Conservation (phyloP, 2,329 filamentous ascomycete genomes). For the Fusarium napiforme region DNA sequence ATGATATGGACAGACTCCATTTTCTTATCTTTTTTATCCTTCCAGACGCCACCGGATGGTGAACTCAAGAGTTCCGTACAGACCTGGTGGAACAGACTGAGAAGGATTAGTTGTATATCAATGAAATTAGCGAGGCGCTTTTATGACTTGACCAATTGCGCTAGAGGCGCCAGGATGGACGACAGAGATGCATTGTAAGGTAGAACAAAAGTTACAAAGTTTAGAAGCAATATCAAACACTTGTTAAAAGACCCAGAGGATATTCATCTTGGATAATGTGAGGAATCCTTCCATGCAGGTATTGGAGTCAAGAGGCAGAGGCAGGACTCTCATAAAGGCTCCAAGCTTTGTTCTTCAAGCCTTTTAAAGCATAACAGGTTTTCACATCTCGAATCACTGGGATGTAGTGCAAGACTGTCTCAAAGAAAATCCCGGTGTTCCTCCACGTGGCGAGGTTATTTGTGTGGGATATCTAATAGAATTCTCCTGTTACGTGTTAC, state of each 20-base stretch:
- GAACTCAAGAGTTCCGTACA: neutral
- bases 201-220: slow-evolving; percentile 17
- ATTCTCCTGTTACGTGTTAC: neutral
- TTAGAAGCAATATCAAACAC: slow-evolving; percentile 19
- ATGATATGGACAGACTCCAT: slow-evolving; percentile 32
- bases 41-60: slow-evolving; percentile 5
- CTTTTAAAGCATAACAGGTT: neutral
- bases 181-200: slow-evolving; percentile 20
- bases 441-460: neutral
- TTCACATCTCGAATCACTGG: neutral
- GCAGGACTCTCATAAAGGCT: neutral
- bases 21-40: slow-evolving; percentile 20
- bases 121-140: slow-evolving; percentile 39
- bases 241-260: neutral
- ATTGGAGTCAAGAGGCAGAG: neutral
- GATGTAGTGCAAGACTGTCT: slow-evolving; percentile 4
- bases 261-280: neutral
- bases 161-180: slow-evolving; percentile 29
- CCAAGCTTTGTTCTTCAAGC: neutral
- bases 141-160: slow-evolving; percentile 28
- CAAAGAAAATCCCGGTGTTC: neutral
- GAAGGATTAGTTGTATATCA: slow-evolving; percentile 32
- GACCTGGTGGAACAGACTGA: slow-evolving; percentile 11
- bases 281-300: neutral
- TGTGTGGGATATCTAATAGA: neutral